phyloP scores from a whole-genome alignment of 169 alveolate genomes.

The Theileria orientalis region DNA sequence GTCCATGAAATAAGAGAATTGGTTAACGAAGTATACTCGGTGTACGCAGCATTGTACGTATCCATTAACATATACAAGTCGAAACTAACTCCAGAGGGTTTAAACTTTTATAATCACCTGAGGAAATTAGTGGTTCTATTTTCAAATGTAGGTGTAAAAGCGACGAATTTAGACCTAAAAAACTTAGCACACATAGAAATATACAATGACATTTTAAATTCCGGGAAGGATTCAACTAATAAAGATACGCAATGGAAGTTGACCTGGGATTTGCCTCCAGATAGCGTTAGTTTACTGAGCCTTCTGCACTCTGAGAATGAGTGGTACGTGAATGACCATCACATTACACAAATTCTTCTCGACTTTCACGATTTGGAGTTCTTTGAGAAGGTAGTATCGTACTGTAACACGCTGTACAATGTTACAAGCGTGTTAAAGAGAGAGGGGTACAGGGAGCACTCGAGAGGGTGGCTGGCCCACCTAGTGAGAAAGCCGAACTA shows the following conservation, averaged over 20 bases:
- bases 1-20: constrained; percentile 12
- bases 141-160: constrained; percentile 2
- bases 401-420: constrained; percentile 2
- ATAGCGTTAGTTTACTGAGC: constrained; percentile 18
- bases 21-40: constrained; percentile 5
- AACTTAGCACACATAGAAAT: constrained; percentile 13
- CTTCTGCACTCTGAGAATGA: constrained; percentile 22
- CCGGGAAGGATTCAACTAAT: background rate
- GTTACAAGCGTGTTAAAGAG: background rate
- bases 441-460: background rate
- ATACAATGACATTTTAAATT: constrained; percentile 13
- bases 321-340: constrained; percentile 1
- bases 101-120: constrained; percentile 19
- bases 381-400: background rate
- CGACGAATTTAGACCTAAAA: background rate
- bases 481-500: background rate
- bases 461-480: constrained; percentile 1
- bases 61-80: constrained; percentile 8
- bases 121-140: constrained; percentile 11
- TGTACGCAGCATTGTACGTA: constrained; percentile 38
- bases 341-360: background rate
- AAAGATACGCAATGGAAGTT: background rate
- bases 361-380: background rate
- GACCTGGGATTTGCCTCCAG: background rate
- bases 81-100: background rate